phyloP scores from a whole-genome alignment of 805 yeast species.

The Candida broadrunensis region DNA sequence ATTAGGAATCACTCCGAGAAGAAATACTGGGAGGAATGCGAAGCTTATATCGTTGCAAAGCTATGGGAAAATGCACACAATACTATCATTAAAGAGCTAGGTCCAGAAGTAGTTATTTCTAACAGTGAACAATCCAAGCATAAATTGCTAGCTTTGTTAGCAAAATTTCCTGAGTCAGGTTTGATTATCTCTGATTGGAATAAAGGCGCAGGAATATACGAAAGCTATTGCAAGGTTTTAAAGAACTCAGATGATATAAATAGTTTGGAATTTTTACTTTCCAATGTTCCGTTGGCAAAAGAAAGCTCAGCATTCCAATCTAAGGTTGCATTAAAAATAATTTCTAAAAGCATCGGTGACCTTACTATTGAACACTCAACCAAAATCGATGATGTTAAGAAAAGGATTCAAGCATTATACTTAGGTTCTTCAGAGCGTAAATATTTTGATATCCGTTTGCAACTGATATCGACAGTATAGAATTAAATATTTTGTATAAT shows the following conservation, averaged over 20 bases:
- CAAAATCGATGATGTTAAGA: background rate
- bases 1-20: slow-evolving; percentile 46
- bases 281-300: slow-evolving; percentile 42
- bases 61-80: slow-evolving; percentile 63
- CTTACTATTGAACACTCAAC: slow-evolving; percentile 19
- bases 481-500: too few relatives aligned
- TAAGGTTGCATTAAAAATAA: slow-evolving; percentile 51
- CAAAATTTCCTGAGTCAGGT: slow-evolving; percentile 41
- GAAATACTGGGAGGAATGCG: slow-evolving; percentile 57
- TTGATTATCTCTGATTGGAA: slow-evolving; percentile 47
- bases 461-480: background rate
- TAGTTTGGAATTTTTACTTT: slow-evolving; percentile 39
- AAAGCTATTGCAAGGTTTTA: slow-evolving; percentile 41
- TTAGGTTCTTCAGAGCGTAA: slow-evolving; percentile 26
- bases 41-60: slow-evolving; percentile 59
- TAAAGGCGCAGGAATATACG: slow-evolving; percentile 57
- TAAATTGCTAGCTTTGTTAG: slow-evolving; percentile 37
- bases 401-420: background rate
- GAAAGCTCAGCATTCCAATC: slow-evolving; percentile 22
- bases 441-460: slow-evolving; percentile 24
- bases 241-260: slow-evolving; percentile 8
- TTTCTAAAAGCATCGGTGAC: slow-evolving; percentile 48
- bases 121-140: slow-evolving; percentile 32
- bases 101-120: slow-evolving; percentile 68
- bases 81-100: slow-evolving; percentile 54